Evolutionary conservation across 108 stramenopile genomes (phyloP).

Genomic region (Cyclotella baltica): DNA sequence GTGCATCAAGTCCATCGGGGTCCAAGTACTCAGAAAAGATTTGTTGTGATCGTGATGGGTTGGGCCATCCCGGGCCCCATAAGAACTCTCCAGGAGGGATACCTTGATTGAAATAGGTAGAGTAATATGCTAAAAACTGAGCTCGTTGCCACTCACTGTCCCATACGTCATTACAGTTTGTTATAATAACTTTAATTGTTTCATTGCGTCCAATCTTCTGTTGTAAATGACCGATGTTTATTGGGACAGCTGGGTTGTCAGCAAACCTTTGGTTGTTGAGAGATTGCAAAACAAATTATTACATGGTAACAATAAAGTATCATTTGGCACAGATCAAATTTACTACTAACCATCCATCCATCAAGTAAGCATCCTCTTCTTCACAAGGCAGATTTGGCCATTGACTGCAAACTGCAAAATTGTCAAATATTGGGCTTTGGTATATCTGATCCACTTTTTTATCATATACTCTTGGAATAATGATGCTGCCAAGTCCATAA

Average conservation of each 20-base stretch:
- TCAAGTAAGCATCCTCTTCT: slow-evolving; percentile 11
- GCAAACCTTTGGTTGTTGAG: too few species aligned
- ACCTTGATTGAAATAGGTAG: slow-evolving; percentile 30
- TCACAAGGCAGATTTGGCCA: slow-evolving; percentile 13
- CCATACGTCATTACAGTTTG: slow-evolving; percentile 36
- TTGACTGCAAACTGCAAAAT: slow-evolving; percentile 31
- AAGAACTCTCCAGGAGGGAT: slow-evolving; percentile 38
- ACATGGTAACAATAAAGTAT: too few species aligned
- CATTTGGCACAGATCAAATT: too few species aligned
- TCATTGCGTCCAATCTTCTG: slow-evolving; percentile 1
- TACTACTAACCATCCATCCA: not conserved
- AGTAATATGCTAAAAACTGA: slow-evolving; percentile 44
- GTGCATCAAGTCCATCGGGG: slow-evolving; percentile 4
- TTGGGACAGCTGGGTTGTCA: slow-evolving; percentile 39
- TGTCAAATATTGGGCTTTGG: slow-evolving; percentile 21
- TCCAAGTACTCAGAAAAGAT: slow-evolving; percentile 4
- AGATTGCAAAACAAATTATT: too few species aligned
- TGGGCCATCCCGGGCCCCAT: slow-evolving; percentile 23
- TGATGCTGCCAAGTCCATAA: slow-evolving; percentile 10
- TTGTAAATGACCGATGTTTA: slow-evolving; percentile 43
- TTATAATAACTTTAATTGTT: slow-evolving; percentile 49
- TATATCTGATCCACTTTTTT: slow-evolving; percentile 16
- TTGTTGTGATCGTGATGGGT: slow-evolving; percentile 11
- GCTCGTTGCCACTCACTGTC: slow-evolving; percentile 14
- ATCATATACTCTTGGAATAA: slow-evolving; percentile 20